Conservation (phyloP, 208 protist genomes). For the Sergeia podlipaevii region DNA sequence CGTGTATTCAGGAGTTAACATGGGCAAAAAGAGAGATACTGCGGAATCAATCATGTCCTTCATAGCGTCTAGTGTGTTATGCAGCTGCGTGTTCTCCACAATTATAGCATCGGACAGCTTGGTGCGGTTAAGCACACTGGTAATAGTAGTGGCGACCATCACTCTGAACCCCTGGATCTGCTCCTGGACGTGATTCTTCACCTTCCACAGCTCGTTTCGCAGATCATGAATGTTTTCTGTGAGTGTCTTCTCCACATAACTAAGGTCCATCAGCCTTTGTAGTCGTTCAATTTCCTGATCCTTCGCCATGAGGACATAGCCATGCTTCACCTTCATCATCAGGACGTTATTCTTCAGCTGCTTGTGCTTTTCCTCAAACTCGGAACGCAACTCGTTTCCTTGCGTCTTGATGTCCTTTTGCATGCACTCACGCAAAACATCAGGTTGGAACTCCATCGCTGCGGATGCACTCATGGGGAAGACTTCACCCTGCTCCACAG, state of each 20-base stretch:
- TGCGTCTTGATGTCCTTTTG: conserved; percentile 29
- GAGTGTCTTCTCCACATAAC: conserved; percentile 29
- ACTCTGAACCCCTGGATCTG: conserved; percentile 45
- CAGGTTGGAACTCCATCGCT: conserved; percentile 15
- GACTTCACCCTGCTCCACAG: conserved; percentile 74
- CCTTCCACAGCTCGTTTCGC: conserved; percentile 30
- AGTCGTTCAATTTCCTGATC: conserved; percentile 63
- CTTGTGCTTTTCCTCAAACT: conserved; percentile 53
- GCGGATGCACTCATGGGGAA: conserved; percentile 19
- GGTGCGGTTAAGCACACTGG: conserved; percentile 44
- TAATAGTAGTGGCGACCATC: conserved; percentile 38
- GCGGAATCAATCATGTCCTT: conserved; percentile 66
- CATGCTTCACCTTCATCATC: conserved; percentile 34
- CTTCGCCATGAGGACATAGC: conserved; percentile 40
- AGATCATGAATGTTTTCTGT: conserved; percentile 29
- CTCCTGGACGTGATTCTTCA: conserved; percentile 34
- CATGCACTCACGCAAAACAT: conserved; percentile 23
- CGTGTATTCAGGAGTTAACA: conserved; percentile 77
- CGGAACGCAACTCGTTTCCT: conserved; percentile 23
- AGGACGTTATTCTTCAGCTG: conserved; percentile 56
- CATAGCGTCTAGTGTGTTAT: conserved; percentile 39
- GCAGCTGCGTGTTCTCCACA: conserved; percentile 57
- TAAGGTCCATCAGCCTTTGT: conserved; percentile 51
- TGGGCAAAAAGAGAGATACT: conserved; percentile 57
- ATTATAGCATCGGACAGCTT: conserved; percentile 50